A percentile compares a stretch with the other conserved stretches of the same genome.
phyloP scores from a whole-genome alignment of 2,329 filamentous ascomycete genomes.

The Ophiobolus disseminans region DNA sequence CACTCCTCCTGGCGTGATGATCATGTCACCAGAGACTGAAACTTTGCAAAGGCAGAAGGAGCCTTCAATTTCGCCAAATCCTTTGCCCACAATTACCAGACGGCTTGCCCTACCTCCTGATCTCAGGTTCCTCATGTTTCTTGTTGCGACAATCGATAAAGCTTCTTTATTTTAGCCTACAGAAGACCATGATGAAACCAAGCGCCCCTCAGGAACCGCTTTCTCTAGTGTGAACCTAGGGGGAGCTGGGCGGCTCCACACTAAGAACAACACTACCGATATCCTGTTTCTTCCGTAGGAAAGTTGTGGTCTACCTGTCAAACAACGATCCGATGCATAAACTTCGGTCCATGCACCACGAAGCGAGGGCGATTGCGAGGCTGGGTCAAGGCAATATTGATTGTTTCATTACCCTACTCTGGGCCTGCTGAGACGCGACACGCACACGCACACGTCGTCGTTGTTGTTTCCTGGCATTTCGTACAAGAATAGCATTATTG shows the following conservation, averaged over 20 bases:
- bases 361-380: too few relatives aligned
- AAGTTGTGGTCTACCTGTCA: neutral
- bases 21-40: conserved; percentile 7
- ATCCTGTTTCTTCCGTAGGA: too few relatives aligned
- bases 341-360: too few relatives aligned
- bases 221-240: conserved; percentile 15
- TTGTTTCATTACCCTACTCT: too few relatives aligned
- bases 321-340: too few relatives aligned
- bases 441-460: too few relatives aligned
- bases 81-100: conserved; percentile 11
- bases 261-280: neutral
- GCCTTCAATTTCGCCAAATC: conserved; percentile 1
- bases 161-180: conserved; percentile 35
- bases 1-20: neutral
- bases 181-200: neutral
- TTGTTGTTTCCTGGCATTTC: too few relatives aligned
- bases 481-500: too few relatives aligned
- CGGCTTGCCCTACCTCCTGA: conserved; percentile 20
- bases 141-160: conserved; percentile 35
- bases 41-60: too few relatives aligned
- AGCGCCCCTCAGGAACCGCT: too few relatives aligned
- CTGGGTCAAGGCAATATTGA: too few relatives aligned
- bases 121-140: conserved; percentile 18
- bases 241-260: conserved; percentile 2
- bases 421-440: too few relatives aligned